Base-by-base conservation (phyloP, 2,329 filamentous ascomycete species). In the Pseudovirgaria hyperparasitica region DNA sequence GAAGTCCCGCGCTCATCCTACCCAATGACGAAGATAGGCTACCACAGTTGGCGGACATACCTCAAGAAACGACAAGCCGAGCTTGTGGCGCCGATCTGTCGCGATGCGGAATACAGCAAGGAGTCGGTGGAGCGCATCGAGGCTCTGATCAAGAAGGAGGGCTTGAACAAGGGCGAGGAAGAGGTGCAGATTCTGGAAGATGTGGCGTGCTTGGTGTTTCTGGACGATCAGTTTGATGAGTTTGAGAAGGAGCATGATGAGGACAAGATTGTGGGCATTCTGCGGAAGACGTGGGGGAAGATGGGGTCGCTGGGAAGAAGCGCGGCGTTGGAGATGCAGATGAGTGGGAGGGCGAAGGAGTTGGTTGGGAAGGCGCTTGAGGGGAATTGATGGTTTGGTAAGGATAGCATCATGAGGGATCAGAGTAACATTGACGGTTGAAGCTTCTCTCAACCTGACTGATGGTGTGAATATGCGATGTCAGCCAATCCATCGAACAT, bases 171-270 rank as follows among this genome's bases (percentile, higher is more conserved):
- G 28, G 60, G 63, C 32, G 67, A 73, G 31, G 61, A 65, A 33
- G 77, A 84, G 50, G 74, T 76, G 29, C 79, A 87, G 60, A 65
- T 71, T 5, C 62, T 92, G 35, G 84, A 92, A 58, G 84, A 92
- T 55, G 79, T 84, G 23, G 84, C 84, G 3, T 92, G 82, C 47
- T 57, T 92, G 29, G 82, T 92, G 16, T 92, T 92, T 49, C 56
- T 92, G 38, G 82, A 90, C 48, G 82, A 87, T 48, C 80, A 90
- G 47, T 79, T 92, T 36, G 82, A 86, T 42, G 70, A 68, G 26
- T 92, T 90, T 54, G 77, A 82, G 60, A 63, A 67, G 46, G 65
- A 70, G 16, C 66, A 75, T 28, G 78, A 84, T 44, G 80, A 87
- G 55, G 76, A 73, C 26, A 92, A 90, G 64, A 72, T 84, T 33